Conservation (phyloP, 805 yeast genomes). For the Saccharomycopsis fermentans region DNA sequence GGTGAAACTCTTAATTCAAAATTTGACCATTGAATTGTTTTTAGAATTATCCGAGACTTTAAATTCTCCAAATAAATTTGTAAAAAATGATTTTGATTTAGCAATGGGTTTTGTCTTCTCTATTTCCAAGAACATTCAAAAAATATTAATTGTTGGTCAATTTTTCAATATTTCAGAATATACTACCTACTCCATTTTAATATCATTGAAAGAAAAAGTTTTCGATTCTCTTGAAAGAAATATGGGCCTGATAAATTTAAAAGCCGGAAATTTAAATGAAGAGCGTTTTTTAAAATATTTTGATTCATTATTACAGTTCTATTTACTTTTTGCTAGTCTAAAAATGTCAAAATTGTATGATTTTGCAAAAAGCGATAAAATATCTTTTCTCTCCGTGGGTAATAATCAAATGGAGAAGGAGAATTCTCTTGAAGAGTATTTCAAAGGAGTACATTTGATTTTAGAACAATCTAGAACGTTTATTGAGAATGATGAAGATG, state of each 20-base stretch:
- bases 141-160: conserved; percentile 18
- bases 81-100: not conserved
- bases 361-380: conserved; percentile 5
- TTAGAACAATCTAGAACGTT: not conserved
- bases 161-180: conserved; percentile 21
- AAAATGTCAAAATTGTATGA: conserved; percentile 22
- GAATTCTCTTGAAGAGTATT: not conserved
- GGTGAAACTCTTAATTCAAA: conserved; percentile 19
- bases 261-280: not conserved
- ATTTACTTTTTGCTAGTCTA: conserved; percentile 11
- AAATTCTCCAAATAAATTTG: not conserved
- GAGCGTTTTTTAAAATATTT: not conserved
- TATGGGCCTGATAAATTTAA: not conserved
- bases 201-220: not conserved
- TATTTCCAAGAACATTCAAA: conserved; percentile 14
- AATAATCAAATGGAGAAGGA: conserved; percentile 13
- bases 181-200: conserved; percentile 18
- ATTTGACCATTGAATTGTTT: conserved; percentile 17
- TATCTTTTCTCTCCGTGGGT: conserved; percentile 17
- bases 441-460: not conserved
- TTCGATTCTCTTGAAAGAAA: not conserved
- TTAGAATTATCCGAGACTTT: conserved; percentile 9
- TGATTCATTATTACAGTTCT: conserved; percentile 10
- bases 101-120: not conserved
- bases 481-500: not conserved